phyloP scores from a whole-genome alignment of 495 filamentous ascomycete genomes.

The Penicillium riverlandense region DNA sequence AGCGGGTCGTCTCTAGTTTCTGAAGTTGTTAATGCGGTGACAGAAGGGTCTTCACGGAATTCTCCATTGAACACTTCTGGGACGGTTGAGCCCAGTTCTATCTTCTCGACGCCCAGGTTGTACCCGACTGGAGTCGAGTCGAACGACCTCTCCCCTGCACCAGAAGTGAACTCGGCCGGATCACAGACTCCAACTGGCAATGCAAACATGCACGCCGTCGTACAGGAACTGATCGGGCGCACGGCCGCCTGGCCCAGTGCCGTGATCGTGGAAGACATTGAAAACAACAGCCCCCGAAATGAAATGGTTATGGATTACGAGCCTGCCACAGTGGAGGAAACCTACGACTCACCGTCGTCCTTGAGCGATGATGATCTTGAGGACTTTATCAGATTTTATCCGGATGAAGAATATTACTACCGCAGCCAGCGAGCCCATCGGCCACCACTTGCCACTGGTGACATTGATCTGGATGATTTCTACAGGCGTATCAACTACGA shows the following conservation, averaged over 20 bases:
- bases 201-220: slow-evolving; percentile 10
- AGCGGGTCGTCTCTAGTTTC: slow-evolving; percentile 13
- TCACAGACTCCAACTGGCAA: slow-evolving; percentile 5
- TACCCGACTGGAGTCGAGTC: slow-evolving; percentile 19
- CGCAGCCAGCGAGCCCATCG: slow-evolving; percentile 3
- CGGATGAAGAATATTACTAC: slow-evolving; percentile 21
- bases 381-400: slow-evolving; percentile 32
- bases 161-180: slow-evolving; percentile 6
- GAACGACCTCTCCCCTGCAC: slow-evolving; percentile 13
- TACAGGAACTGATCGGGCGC: slow-evolving; percentile 15
- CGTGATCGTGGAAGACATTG: slow-evolving; percentile 16
- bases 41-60: not conserved
- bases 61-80: not conserved
- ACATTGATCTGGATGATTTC: slow-evolving; percentile 30
- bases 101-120: slow-evolving; percentile 5
- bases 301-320: slow-evolving; percentile 26
- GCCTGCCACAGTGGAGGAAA: slow-evolving; percentile 5
- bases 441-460: slow-evolving; percentile 6
- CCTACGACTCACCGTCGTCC: slow-evolving; percentile 6
- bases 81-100: not conserved
- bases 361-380: slow-evolving; percentile 21
- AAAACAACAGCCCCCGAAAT: slow-evolving; percentile 9
- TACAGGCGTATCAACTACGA: slow-evolving; percentile 20
- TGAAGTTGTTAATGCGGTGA: slow-evolving; percentile 27
- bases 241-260: slow-evolving; percentile 9